Conservation (phyloP, 352 stramenopile species). For the Phytophthora niederhauseri region DNA sequence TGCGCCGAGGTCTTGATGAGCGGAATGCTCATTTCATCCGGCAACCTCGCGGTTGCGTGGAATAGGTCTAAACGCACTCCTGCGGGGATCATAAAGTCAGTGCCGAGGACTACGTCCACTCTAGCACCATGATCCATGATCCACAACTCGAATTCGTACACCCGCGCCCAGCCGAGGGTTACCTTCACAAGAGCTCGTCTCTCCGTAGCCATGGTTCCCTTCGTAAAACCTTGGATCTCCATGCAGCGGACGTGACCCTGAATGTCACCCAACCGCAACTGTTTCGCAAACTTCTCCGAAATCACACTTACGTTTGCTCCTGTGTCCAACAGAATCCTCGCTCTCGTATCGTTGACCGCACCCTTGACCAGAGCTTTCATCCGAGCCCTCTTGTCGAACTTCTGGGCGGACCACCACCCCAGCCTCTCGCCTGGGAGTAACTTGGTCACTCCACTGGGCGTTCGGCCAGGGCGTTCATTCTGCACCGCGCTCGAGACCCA, state of each 20-base stretch:
- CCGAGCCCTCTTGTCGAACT: background rate
- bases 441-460: background rate
- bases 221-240: background rate
- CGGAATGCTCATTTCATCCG: background rate
- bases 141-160: background rate
- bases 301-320: no score
- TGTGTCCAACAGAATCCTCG: background rate
- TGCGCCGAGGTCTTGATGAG: background rate
- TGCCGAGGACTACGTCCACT: background rate
- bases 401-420: constrained; percentile 5
- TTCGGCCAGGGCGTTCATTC: background rate
- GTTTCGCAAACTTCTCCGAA: no score
- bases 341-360: background rate
- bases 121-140: background rate
- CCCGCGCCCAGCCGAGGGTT: background rate
- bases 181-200: background rate
- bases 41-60: background rate
- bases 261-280: no score
- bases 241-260: background rate
- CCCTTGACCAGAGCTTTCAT: constrained; percentile 6
- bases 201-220: background rate
- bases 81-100: background rate
- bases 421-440: background rate
- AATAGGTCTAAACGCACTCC: background rate
- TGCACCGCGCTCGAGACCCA: background rate